Base-by-base conservation (phyloP, 78 protist genomes). In the Acrasis kona region DNA sequence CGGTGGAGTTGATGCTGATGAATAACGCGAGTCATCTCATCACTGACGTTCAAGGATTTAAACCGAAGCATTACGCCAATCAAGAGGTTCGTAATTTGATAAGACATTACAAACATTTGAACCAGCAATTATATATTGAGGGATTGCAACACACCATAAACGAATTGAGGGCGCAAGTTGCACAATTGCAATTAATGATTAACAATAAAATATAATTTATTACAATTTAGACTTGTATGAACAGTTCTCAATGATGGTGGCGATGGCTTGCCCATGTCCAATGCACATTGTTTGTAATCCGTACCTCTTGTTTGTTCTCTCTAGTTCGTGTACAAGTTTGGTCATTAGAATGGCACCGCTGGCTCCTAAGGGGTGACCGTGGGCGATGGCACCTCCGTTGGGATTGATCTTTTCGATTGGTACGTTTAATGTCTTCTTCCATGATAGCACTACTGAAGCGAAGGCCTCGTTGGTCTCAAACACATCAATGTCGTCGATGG, bases 211-310 rank as follows among this genome's bases (percentile, higher is more conserved):
- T n/a, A n/a, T n/a, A n/a, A n/a, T n/a, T 50, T 19, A 50, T 67
- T 19, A 28, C 31, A 19, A 19, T 19, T 67, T 67, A 12, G 19
- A 28, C 12, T 12, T n/a, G 71, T 39, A 10, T 27, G 76, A 72
- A 10, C 27, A 28, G 67, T 35, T 76, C 71, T 89, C 90, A 41
- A 88, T 69, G 50, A 89, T 86, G 7, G 89, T 89, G 9, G 91
- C 88, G 12, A 81, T 88, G 7, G 91, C 93, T 65, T 68, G 72
- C 30, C 93, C 93, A 42, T 74, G 76, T 12, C 93, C 93, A 32
- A 88, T 89, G 69, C 93, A 89, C 89, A 89, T 88, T 57, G 91
- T 72, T 70, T 84, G 84, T 29, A 89, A 61, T 37, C 89, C 91
- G 57, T 84, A 88, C 36, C 83, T 35, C 36, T 70, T 39, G 19